Percentiles rank a stretch among this genome's conserved stretches.
Conservation (phyloP, 345 rosid species). For the Conringia planisiliqua region DNA sequence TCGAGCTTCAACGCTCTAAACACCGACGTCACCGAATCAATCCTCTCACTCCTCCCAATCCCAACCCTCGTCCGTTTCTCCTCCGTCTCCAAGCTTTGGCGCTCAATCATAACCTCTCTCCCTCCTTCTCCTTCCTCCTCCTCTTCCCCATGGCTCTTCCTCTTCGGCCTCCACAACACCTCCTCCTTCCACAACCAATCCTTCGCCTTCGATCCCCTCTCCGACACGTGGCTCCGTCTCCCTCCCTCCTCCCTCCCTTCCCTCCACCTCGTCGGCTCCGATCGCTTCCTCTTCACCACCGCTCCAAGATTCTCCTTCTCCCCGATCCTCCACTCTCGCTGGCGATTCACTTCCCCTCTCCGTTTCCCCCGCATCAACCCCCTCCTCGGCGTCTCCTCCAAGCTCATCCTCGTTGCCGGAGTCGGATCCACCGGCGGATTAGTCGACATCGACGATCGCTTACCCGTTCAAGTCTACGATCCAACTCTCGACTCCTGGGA, state of each 20-base stretch:
- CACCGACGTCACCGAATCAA: constrained; percentile 52
- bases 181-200: constrained; percentile 71
- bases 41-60: constrained; percentile 69
- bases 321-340: constrained; percentile 45
- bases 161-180: constrained; percentile 85
- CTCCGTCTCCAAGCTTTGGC: constrained; percentile 68
- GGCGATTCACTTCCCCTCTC: constrained; percentile 57
- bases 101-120: constrained; percentile 45
- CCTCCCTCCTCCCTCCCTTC: constrained; percentile 44
- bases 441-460: constrained; percentile 72
- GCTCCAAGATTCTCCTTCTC: constrained; percentile 62
- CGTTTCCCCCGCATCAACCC: constrained; percentile 58
- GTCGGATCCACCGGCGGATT: constrained; percentile 61
- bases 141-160: constrained; percentile 81
- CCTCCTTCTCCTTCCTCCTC: constrained; percentile 19
- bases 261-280: constrained; percentile 43
- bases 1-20: constrained; percentile 46
- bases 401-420: constrained; percentile 71
- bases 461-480: constrained; percentile 70
- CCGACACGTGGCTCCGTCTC: constrained; percentile 66
- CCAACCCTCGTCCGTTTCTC: constrained; percentile 74
- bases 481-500: constrained; percentile 62
- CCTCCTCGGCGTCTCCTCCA: constrained; percentile 47
- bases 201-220: constrained; percentile 75
- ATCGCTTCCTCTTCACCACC: constrained; percentile 70